Percentiles rank a stretch among this genome's conserved stretches.
Evolutionary conservation across 108 stramenopile genomes (phyloP).

Genomic region (Pseudonitzschia pungens): DNA sequence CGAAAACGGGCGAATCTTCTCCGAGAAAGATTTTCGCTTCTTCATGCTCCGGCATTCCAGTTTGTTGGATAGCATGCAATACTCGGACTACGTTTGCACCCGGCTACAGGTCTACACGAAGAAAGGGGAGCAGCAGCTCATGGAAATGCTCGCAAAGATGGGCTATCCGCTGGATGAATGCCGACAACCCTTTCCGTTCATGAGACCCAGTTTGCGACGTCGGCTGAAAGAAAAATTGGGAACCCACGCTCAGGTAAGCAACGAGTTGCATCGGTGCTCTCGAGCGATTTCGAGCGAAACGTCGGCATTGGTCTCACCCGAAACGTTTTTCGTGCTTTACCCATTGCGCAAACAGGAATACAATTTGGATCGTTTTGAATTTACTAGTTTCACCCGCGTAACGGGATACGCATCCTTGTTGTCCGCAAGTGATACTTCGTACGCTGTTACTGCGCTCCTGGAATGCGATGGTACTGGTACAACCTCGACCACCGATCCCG

Average conservation of each 20-base stretch:
- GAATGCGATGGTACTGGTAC: constrained; percentile 51
- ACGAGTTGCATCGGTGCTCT: not conserved
- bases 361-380: constrained; percentile 73
- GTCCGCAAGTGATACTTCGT: constrained; percentile 79
- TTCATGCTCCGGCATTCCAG: constrained; percentile 76
- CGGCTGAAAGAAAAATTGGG: constrained; percentile 57
- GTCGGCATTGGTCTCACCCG: not conserved
- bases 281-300: constrained; percentile 5
- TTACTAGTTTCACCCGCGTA: constrained; percentile 78
- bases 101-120: constrained; percentile 67
- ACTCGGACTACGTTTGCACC: constrained; percentile 71
- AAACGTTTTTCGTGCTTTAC: not conserved
- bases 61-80: constrained; percentile 76
- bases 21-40: constrained; percentile 74
- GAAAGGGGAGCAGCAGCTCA: constrained; percentile 56
- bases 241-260: constrained; percentile 64
- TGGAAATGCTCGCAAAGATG: constrained; percentile 89
- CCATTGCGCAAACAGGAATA: constrained; percentile 51
- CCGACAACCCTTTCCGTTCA: constrained; percentile 80
- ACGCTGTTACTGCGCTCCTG: constrained; percentile 84
- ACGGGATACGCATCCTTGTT: constrained; percentile 83
- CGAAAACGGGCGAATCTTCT: constrained; percentile 78
- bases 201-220: constrained; percentile 67
- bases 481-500: constrained; percentile 16
- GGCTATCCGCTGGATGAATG: constrained; percentile 80